Evolutionary conservation across 495 filamentous ascomycete genomes (phyloP).

Genomic region (Penicillium flavigenum): DNA sequence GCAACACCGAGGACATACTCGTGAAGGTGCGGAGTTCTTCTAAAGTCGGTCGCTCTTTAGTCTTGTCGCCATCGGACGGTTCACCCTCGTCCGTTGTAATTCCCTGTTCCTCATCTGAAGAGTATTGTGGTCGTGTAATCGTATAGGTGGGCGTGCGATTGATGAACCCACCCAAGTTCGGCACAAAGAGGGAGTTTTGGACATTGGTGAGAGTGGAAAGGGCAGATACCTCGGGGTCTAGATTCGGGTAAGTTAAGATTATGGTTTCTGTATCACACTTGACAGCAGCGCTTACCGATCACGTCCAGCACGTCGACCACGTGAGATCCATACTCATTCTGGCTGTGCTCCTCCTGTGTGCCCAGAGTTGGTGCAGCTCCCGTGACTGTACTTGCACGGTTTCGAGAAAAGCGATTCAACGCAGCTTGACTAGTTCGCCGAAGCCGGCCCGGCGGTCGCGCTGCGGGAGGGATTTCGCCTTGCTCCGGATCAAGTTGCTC

Average conservation of each 20-base stretch:
- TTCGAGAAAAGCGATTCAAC: slow-evolving; percentile 36
- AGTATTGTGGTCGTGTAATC: slow-evolving; percentile 52
- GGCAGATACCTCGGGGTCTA: slow-evolving; percentile 73
- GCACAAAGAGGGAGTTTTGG: slow-evolving; percentile 75
- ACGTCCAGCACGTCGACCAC: slow-evolving; percentile 71
- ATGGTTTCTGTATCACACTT: neutral
- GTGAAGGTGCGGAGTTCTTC: slow-evolving; percentile 29
- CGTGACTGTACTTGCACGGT: slow-evolving; percentile 37
- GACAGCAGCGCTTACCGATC: slow-evolving; percentile 52
- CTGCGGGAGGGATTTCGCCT: slow-evolving; percentile 14
- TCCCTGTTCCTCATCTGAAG: slow-evolving; percentile 33
- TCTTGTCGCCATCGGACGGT: slow-evolving; percentile 24
- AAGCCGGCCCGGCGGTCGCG: slow-evolving; percentile 27
- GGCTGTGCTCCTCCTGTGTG: slow-evolving; percentile 10
- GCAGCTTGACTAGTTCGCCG: slow-evolving; percentile 39
- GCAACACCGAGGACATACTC: slow-evolving; percentile 37
- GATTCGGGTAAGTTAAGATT: neutral
- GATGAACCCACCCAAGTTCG: slow-evolving; percentile 62
- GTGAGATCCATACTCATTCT: slow-evolving; percentile 53
- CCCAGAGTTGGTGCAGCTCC: slow-evolving; percentile 26
- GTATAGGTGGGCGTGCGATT: slow-evolving; percentile 74
- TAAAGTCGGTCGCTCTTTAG: slow-evolving; percentile 28
- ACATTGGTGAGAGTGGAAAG: slow-evolving; percentile 76
- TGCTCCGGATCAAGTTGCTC: slow-evolving; percentile 7
- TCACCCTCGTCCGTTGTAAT: slow-evolving; percentile 35